Evolutionary conservation across 2,329 filamentous ascomycete genomes (phyloP).

Genomic region (Fusarium solani-melongenae): DNA sequence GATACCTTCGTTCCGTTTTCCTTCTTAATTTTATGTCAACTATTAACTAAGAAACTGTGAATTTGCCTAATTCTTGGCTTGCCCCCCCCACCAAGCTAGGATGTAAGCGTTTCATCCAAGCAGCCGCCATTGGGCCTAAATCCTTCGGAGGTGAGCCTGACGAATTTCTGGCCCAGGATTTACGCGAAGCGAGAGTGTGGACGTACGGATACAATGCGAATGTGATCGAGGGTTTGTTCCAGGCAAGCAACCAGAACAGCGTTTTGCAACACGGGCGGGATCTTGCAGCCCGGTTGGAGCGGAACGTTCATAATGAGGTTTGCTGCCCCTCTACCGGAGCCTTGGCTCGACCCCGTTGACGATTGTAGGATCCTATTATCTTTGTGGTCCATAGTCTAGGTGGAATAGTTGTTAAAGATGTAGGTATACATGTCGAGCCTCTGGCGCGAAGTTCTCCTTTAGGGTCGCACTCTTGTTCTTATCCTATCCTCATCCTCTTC

Average conservation of each 20-base stretch:
- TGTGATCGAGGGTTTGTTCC: conserved; percentile 48
- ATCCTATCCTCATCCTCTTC: neutral
- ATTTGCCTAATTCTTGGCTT: neutral
- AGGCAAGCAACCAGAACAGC: conserved; percentile 52
- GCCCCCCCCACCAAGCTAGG: neutral
- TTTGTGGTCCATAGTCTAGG: conserved; percentile 54
- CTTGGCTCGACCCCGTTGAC: neutral
- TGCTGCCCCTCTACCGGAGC: too few species aligned
- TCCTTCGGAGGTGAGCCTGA: neutral
- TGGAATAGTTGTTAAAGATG: conserved; percentile 53
- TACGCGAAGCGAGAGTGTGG: conserved; percentile 50
- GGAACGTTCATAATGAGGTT: conserved; percentile 35
- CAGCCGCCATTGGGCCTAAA: neutral
- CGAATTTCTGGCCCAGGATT: conserved; percentile 47
- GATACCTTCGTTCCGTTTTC: too few species aligned
- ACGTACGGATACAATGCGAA: conserved; percentile 56
- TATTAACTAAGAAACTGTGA: neutral
- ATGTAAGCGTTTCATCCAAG: neutral
- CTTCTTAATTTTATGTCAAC: neutral
- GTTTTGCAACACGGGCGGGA: conserved; percentile 51
- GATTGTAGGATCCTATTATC: conserved; percentile 44
- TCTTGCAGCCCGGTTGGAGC: conserved; percentile 43
- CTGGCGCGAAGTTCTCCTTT: neutral
- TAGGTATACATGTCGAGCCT: conserved; percentile 19
- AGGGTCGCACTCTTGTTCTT: neutral